phyloP scores from a whole-genome alignment of 345 rosid species.

The Eutrema japonicum region DNA sequence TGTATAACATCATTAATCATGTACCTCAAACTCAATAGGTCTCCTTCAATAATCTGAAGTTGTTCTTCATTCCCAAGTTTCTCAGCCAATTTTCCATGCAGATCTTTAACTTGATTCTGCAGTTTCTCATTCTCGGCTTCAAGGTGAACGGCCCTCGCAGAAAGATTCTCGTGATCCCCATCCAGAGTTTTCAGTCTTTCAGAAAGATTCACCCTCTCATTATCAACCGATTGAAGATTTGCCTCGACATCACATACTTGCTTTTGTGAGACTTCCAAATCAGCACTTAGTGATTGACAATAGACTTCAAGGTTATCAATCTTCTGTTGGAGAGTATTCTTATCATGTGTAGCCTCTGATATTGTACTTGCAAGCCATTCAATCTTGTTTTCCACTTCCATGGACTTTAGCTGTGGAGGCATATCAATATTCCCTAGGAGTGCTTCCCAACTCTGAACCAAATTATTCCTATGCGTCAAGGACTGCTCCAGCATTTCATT shows the following conservation, averaged over 20 bases:
- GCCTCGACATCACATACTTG: conserved; percentile 57
- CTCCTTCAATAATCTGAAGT: conserved; percentile 52
- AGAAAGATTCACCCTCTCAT: conserved; percentile 60
- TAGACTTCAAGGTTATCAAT: conserved; percentile 63
- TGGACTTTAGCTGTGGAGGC: conserved; percentile 68
- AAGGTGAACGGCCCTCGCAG: conserved; percentile 49
- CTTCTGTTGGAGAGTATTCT: conserved; percentile 65
- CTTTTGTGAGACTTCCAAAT: conserved; percentile 63
- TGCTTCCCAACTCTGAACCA: conserved; percentile 94
- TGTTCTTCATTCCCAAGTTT: conserved; percentile 55
- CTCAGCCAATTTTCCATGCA: conserved; percentile 61
- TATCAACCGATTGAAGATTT: conserved; percentile 54
- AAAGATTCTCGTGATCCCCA: conserved; percentile 53
- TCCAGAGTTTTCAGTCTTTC: conserved; percentile 61
- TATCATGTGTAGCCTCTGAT: conserved; percentile 65
- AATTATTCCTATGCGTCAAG: conserved; percentile 78
- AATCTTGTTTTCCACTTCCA: conserved; percentile 81
- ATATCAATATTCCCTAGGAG: conserved; percentile 66
- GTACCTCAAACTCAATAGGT: conserved; percentile 59
- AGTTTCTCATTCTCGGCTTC: conserved; percentile 65
- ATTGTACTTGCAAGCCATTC: conserved; percentile 83
- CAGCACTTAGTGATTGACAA: conserved; percentile 64
- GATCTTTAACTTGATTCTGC: conserved; percentile 53
- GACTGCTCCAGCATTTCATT: conserved; percentile 99
- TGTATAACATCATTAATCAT: conserved; percentile 62